These are phyloP conservation scores for Fusarium lateritium DNA, from an alignment of 2,329 filamentous ascomycete genomes.

Conservation along the genomic window DNA sequence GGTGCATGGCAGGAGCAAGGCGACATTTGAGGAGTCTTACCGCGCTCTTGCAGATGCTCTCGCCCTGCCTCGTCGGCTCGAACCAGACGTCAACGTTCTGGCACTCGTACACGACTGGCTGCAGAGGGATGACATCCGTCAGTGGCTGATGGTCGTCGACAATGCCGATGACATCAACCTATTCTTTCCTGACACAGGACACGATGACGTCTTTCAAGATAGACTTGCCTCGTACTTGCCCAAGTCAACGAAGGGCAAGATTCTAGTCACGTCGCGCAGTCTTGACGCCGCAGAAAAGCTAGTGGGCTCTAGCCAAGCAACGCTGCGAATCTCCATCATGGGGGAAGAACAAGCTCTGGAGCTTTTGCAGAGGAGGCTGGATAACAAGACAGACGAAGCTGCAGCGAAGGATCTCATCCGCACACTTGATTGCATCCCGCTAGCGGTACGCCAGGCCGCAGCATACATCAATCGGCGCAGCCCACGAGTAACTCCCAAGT, in stretches of 20 bases:
- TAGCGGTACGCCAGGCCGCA: conserved; percentile 52
- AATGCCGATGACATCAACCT: conserved; percentile 36
- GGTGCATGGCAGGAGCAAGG: conserved; percentile 54
- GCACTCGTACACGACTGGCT: conserved; percentile 52
- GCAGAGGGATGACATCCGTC: conserved; percentile 37
- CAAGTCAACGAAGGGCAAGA: conserved; percentile 22
- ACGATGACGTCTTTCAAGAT: not conserved
- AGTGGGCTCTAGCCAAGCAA: conserved; percentile 2
- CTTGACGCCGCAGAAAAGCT: conserved; percentile 18
- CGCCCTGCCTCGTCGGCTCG: conserved; percentile 49
- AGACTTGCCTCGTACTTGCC: conserved; percentile 35
- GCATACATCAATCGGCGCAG: conserved; percentile 46
- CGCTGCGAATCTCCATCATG: conserved; percentile 27
- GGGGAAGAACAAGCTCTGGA: conserved; percentile 20
- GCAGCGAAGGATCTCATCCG: conserved; percentile 23
- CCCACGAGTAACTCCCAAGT: conserved; percentile 36
- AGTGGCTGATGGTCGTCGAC: conserved; percentile 44
- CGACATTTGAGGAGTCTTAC: conserved; percentile 54
- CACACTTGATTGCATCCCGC: conserved; percentile 49
- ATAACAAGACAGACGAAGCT: not conserved
- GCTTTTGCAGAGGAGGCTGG: conserved; percentile 31
- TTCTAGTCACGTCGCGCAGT: conserved; percentile 41
- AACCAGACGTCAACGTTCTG: conserved; percentile 53
- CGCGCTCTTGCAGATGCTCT: conserved; percentile 53
- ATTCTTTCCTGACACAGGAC: not conserved